A percentile compares a stretch with the other conserved stretches of the same genome.
Evolutionary conservation across 1,284 basidiomycete genomes (phyloP).

Genomic region (Fomitopsis palustris): DNA sequence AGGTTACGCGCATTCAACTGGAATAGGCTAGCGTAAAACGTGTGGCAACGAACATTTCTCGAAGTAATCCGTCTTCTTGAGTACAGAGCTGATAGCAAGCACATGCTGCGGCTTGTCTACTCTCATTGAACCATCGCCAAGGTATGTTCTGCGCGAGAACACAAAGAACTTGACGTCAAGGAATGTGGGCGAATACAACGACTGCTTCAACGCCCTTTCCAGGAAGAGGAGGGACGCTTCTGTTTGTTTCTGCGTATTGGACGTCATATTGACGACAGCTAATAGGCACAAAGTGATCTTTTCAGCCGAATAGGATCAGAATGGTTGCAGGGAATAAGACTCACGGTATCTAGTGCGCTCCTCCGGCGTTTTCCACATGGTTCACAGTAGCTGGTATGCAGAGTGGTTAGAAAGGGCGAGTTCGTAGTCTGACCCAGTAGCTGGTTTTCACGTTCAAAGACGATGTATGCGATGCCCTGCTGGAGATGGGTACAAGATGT

Average conservation of each 20-base stretch:
- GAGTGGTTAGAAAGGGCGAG: too few relatives aligned
- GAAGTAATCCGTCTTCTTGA: slow-evolving; percentile 20
- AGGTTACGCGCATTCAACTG: background rate
- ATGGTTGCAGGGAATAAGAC: background rate
- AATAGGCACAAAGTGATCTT: too few relatives aligned
- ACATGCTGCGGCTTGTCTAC: slow-evolving; percentile 18
- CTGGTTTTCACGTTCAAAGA: too few relatives aligned
- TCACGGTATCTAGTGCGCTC: too few relatives aligned
- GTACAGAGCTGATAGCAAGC: slow-evolving; percentile 14
- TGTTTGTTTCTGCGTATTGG: slow-evolving; percentile 2
- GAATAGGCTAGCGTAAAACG: background rate
- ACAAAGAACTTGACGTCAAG: slow-evolving; percentile 22
- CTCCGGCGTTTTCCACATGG: too few relatives aligned
- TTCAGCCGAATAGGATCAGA: too few relatives aligned
- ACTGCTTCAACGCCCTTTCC: slow-evolving; percentile 7
- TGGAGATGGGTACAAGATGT: too few relatives aligned
- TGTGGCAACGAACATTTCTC: slow-evolving; percentile 14
- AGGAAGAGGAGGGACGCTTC: background rate
- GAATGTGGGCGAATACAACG: slow-evolving; percentile 9
- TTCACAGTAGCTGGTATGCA: too few relatives aligned
- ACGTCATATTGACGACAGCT: slow-evolving; percentile 1
- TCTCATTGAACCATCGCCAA: slow-evolving; percentile 3
- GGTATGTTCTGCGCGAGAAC: slow-evolving; percentile 14
- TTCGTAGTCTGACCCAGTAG: too few relatives aligned
- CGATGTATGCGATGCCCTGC: too few relatives aligned